These are phyloP conservation scores for Lentinula novae-zelandiae DNA, from an alignment of 1,284 basidiomycete genomes.

Conservation along the genomic window DNA sequence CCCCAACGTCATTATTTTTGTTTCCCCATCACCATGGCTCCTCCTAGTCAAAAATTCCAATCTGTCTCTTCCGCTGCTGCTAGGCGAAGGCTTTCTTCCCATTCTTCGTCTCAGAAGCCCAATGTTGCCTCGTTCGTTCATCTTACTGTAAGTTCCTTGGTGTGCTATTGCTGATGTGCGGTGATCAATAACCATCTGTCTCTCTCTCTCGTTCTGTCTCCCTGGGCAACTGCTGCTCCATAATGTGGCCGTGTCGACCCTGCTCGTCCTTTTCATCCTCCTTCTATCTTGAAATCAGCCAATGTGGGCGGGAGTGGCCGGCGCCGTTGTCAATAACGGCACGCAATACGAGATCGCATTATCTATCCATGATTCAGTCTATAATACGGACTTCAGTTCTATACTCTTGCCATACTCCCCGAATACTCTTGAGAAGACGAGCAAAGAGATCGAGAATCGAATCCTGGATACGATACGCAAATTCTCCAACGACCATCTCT, in stretches of 20 bases:
- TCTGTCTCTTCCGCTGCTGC: slow-evolving; percentile 60
- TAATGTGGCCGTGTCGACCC: too few species aligned
- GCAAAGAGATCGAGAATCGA: slow-evolving; percentile 55
- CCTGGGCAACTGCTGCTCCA: too few species aligned
- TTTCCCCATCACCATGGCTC: slow-evolving; percentile 36
- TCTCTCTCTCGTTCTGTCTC: too few species aligned
- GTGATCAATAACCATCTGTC: too few species aligned
- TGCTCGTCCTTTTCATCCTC: too few species aligned
- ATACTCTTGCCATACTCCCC: slow-evolving; percentile 44
- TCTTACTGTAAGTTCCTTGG: slow-evolving; percentile 50
- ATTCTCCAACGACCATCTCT: slow-evolving; percentile 70
- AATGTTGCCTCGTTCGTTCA: slow-evolving; percentile 52
- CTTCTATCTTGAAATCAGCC: slow-evolving; percentile 42
- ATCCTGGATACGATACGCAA: slow-evolving; percentile 59
- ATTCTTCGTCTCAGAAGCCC: slow-evolving; percentile 41
- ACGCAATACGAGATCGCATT: slow-evolving; percentile 65
- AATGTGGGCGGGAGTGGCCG: slow-evolving; percentile 81
- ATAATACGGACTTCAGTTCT: slow-evolving; percentile 71
- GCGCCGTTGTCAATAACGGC: slow-evolving; percentile 50
- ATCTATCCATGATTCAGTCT: slow-evolving; percentile 75
- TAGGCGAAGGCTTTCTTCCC: slow-evolving; percentile 66
- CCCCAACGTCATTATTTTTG: slow-evolving; percentile 8
- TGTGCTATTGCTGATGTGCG: too few species aligned
- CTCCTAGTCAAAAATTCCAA: slow-evolving; percentile 44
- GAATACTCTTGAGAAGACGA: slow-evolving; percentile 46